Conservation (phyloP, 306 rosid species). For the Lathyrus tuberosus region DNA sequence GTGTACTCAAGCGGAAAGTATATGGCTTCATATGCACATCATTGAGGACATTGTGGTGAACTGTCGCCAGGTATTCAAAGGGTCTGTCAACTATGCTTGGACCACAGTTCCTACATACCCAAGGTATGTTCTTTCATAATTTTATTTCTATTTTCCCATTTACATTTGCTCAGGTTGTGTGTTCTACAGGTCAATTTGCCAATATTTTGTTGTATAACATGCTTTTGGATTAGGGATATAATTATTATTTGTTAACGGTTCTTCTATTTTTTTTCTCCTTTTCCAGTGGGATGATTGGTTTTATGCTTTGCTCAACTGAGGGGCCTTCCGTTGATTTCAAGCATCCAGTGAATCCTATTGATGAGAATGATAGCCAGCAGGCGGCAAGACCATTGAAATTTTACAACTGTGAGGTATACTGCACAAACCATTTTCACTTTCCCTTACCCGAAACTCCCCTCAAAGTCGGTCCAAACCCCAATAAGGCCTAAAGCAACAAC, state of each 20-base stretch:
- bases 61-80: constrained; percentile 90
- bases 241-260: constrained; percentile 29
- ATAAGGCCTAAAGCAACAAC: not conserved
- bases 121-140: constrained; percentile 52
- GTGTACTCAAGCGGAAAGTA: constrained; percentile 98
- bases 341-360: constrained; percentile 87
- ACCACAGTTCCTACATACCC: constrained; percentile 99
- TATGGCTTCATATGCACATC: constrained; percentile 98
- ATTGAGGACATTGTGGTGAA: constrained; percentile 84
- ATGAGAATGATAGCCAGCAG: constrained; percentile 46
- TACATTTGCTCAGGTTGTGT: not conserved
- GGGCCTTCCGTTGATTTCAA: constrained; percentile 89
- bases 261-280: constrained; percentile 24
- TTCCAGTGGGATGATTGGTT: constrained; percentile 98
- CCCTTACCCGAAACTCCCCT: not conserved
- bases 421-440: not conserved
- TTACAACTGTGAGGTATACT: constrained; percentile 88
- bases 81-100: constrained; percentile 97
- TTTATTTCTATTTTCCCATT: constrained; percentile 1
- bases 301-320: constrained; percentile 98
- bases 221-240: not conserved
- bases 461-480: not conserved
- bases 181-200: not conserved
- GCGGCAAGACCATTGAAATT: constrained; percentile 69
- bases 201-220: not conserved